Base-by-base conservation (phyloP, 2,329 filamentous ascomycete species). In the Phoma sp. region DNA sequence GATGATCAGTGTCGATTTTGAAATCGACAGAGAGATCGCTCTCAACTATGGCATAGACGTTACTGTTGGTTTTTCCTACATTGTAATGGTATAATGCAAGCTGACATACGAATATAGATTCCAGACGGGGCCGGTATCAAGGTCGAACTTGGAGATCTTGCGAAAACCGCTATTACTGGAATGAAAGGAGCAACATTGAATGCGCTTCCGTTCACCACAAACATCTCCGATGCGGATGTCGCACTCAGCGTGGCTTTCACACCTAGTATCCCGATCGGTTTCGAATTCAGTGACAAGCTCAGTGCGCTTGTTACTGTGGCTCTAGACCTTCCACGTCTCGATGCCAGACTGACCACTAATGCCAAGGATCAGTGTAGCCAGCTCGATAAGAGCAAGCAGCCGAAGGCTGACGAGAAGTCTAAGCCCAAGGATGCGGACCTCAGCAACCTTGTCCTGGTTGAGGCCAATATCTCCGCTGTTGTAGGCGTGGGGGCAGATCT, bases 1-100 rank as follows among this genome's bases (percentile, higher is more conserved):
- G 3, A 57, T 51, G 7, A 60, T 76, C 25, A 54, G 50, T 7
- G 61, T 66, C 4, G 63, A 67, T 10, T 73, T 70, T 25, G 44
- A 71, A 0, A 55, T 75, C 4, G 55, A 52, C 10, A 64, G 65
- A 11, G 60, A 60, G 3, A 56, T 76, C 25, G 68, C 72, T n/a
- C 55, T 75, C 23, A 68, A 55, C 30, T 74, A 74, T 38, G 74
- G 74, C 8, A 70, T 75, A 33, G 70, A 76, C 36, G 51, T 76
- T n/a, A 54, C 52, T n/a, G 72, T 73, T 61, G 38, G 67, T 67
- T 24, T 35, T 3, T 13, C 6, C 6, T 5, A 41, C n/a, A 13
- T 4, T 4, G 1, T 39, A 13, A 13, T 10, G 18, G 9, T 14
- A 14, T 14, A 10, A 1, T 4, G 7, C 14, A 14, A 23, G 30